A percentile compares a stretch with the other conserved stretches of the same genome.
These are phyloP conservation scores for Epichloe hybrida DNA, from an alignment of 2,329 filamentous ascomycete genomes.

Conservation along the genomic window DNA sequence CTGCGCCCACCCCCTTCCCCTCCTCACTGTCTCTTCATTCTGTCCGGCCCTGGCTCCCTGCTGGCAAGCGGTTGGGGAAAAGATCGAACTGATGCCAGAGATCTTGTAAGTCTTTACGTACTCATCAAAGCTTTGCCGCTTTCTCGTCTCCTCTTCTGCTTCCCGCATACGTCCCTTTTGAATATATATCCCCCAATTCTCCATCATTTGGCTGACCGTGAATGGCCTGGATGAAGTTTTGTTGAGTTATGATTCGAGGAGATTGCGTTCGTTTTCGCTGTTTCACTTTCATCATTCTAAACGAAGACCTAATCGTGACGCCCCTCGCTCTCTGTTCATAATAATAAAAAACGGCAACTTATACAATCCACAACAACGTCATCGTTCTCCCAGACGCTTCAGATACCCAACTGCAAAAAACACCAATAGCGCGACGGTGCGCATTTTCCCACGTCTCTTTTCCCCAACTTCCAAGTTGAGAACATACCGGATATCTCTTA, in stretches of 20 bases:
- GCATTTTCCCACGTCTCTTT: too few species aligned
- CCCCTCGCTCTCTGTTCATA: not conserved
- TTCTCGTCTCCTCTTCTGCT: not conserved
- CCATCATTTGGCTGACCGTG: not conserved
- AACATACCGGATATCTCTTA: too few species aligned
- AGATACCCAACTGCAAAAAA: too few species aligned
- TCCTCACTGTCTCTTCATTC: not conserved
- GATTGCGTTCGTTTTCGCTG: not conserved
- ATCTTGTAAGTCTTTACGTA: constrained; percentile 4
- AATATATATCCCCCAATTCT: not conserved
- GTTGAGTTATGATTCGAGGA: not conserved
- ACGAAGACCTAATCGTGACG: not conserved
- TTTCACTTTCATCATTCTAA: not conserved
- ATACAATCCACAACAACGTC: not conserved
- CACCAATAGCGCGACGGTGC: too few species aligned
- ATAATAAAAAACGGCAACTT: not conserved
- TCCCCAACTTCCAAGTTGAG: too few species aligned
- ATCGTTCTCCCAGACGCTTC: not conserved
- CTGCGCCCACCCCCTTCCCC: not conserved
- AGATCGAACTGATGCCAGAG: constrained; percentile 9
- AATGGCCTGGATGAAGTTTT: not conserved
- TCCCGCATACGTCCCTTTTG: not conserved
- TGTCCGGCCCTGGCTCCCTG: not conserved
- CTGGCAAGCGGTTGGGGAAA: constrained; percentile 4
- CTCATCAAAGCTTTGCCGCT: not conserved